Evolutionary conservation across 2,329 filamentous ascomycete species (phyloP), one percentile per base, ranked within the genome.

Genomic region (Cylindrodendrum hubeiense): DNA sequence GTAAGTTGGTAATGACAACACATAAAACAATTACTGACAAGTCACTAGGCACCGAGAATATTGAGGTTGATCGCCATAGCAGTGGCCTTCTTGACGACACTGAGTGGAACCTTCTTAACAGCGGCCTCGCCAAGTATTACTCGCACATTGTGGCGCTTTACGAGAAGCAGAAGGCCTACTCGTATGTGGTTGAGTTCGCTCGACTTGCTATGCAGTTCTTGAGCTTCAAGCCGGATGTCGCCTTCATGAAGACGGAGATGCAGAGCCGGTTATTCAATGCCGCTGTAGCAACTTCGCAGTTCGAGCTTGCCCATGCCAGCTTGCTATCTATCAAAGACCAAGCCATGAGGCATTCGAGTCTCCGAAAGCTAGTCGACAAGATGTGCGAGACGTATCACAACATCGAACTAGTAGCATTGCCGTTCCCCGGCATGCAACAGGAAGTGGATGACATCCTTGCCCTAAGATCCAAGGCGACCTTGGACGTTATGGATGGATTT

Each of bases 201-300:
- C 87, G 89, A 41, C 83, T 95, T 24, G 90, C 93, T 6, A 83
- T 97, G 44, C 90, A 93, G 73, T 91, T 93, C 67, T 75, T 84
- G 24, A 67, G 72, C 5, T 53, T 67, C 26, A 73, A 71, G 24
- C 49, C 71, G 5, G 78, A 82, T 33, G 74, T 77, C 26, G 74
- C 76, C 15, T 71, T 83, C 39, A 82, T 88, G 63, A 87, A 88
- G 65, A 87, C 87, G 2, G 93, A 97, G 65, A 89, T 98, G 74
- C 89, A 97, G 21, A 91, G 90, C 70, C 91, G 94, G 3, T 86
- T 97, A 3, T 98, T 98, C 83, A 91, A 90, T 67, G 93, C 94
- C 19, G 91, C 94, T 1, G 84, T 96, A 21, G 89, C 92, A 65
- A 94, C 91, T 19, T 92, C 90, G 7, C 91, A 93, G 61, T 98